Evolutionary conservation across 192 early-diverging fungal genomes (phyloP).

Genomic region (Endogone sp.): DNA sequence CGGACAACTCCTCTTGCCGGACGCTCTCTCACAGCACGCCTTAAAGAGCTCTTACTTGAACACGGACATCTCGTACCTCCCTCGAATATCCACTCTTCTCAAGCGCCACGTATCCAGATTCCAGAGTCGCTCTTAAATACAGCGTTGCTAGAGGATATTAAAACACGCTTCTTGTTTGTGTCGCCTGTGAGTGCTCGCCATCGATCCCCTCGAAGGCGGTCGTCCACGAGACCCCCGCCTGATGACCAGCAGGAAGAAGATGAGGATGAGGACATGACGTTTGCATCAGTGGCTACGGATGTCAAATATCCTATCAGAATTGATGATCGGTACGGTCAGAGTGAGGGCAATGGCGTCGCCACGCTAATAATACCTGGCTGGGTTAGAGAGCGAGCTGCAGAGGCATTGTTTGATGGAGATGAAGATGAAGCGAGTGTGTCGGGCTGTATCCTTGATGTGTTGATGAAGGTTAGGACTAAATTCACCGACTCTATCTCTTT

Average conservation of each 20-base stretch:
- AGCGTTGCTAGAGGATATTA: conserved; percentile 63
- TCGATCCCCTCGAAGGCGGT: conserved; percentile 25
- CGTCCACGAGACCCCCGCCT: conserved; percentile 18
- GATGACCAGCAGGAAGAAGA: conserved; percentile 33
- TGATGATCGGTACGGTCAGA: not conserved
- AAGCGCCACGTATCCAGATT: conserved; percentile 32
- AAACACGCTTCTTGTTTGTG: conserved; percentile 59
- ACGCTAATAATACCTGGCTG: conserved; percentile 71
- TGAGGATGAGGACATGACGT: conserved; percentile 38
- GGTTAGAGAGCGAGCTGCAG: conserved; percentile 78
- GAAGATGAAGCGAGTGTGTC: conserved; percentile 59
- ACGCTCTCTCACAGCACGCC: conserved; percentile 47
- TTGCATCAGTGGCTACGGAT: conserved; percentile 33
- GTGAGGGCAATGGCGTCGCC: conserved; percentile 28
- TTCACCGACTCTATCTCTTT: too few species aligned
- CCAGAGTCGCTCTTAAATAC: conserved; percentile 41
- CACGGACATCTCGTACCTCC: conserved; percentile 43
- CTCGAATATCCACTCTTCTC: conserved; percentile 32
- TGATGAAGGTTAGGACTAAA: conserved; percentile 51
- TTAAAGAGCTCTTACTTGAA: conserved; percentile 58
- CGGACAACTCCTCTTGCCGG: conserved; percentile 64
- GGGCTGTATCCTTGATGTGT: conserved; percentile 46
- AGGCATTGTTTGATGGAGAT: conserved; percentile 78
- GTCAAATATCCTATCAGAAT: conserved; percentile 38
- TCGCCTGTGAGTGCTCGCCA: conserved; percentile 30